Base-by-base conservation (phyloP, 345 rosid species). In the Alliaria petiolata region DNA sequence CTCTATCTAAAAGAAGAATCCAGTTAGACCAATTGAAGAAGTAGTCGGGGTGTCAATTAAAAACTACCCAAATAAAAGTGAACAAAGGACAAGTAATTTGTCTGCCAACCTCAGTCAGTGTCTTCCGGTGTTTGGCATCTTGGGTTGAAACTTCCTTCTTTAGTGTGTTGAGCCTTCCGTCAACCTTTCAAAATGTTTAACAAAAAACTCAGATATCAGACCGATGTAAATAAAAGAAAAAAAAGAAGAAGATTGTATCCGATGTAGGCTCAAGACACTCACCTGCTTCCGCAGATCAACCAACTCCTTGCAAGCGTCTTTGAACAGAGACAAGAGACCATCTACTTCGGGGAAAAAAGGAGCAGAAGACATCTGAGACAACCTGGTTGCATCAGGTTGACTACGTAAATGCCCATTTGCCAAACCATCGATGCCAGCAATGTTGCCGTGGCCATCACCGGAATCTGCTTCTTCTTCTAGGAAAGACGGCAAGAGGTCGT, bases 311-410 rank as follows among this genome's bases (percentile, higher is more conserved):
- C 87, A 88, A 44, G 99, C 90, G 84, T 89, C 96, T 83, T 85
- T 86, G 78, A 92, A 95, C 59, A 95, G 84, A 51, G 87, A 82
- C 79, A 89, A 77, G 28, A 95, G 92, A 75, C 87, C 74, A 80
- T 95, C 97, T 30, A 95, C 98, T 86, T 92, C 97, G 12, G 98
- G 99, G 74, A 95, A 95, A 72, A 84, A 82, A 67, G 96, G 98
- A 72, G 89, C 76, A 72, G 92, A 31, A 4, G 71, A 28, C 56
- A 81, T 87, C 75, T 80, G 96, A 1, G 83, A 46, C 62, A 77
- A 66, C 72, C 78, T 90, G 52, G 81, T 50, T 3, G 84, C 82
- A 75, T 88, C 97, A 17, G 89, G 75, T 7, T 91, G 72, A 9
- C 77, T 84, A 66, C 90, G 85, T 46, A 34, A 56, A 54, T 88